Conservation (phyloP, 306 rosid species). For the Adenanthera pavonina region DNA sequence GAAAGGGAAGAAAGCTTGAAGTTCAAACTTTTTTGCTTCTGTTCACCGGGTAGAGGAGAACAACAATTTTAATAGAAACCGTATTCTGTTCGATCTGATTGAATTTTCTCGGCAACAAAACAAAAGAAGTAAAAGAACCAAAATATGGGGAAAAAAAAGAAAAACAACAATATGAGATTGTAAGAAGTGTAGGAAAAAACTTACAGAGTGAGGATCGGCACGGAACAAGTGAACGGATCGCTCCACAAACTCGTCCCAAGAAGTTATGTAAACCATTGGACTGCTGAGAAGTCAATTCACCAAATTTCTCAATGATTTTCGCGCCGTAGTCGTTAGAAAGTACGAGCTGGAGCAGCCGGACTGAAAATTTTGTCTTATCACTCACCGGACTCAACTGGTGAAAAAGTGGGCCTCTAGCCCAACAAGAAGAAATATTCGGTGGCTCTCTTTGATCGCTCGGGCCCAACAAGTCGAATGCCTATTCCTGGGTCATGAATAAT, state of each 20-base stretch:
- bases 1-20: neutral
- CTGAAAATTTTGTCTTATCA: neutral
- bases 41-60: neutral
- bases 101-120: constrained; percentile 35
- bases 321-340: constrained; percentile 37
- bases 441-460: no score
- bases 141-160: neutral
- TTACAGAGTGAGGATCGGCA: constrained; percentile 78
- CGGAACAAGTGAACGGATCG: constrained; percentile 77
- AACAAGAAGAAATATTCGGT: neutral
- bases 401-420: neutral
- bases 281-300: neutral
- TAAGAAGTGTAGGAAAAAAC: constrained; percentile 1
- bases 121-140: neutral
- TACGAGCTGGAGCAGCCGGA: neutral
- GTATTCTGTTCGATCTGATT: neutral
- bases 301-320: neutral
- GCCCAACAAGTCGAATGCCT: no score
- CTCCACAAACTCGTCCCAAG: constrained; percentile 78
- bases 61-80: neutral
- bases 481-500: no score
- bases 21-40: neutral
- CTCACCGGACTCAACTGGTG: no score
- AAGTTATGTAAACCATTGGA: constrained; percentile 62
- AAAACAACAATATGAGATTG: neutral